phyloP scores from a whole-genome alignment of 306 rosid genomes.

The Lithocarpus polystachyus region DNA sequence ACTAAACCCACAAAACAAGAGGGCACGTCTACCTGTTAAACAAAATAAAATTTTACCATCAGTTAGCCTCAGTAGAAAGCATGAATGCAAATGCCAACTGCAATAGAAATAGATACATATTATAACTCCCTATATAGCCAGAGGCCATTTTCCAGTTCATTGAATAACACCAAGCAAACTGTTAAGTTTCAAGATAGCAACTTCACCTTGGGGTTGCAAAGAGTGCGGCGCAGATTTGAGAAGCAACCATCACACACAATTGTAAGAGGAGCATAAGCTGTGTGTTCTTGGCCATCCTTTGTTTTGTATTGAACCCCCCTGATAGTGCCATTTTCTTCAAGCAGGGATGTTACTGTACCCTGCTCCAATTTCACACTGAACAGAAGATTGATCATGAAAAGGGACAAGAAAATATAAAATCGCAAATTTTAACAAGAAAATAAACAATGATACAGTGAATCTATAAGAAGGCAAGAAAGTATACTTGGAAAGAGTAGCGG shows the following conservation, averaged over 20 bases:
- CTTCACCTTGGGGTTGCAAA: slow-evolving; percentile 56
- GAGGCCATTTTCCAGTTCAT: background rate
- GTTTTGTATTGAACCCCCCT: slow-evolving; percentile 61
- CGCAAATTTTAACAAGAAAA: background rate
- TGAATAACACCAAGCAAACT: background rate
- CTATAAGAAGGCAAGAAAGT: background rate
- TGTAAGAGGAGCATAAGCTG: slow-evolving; percentile 63
- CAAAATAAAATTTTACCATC: background rate
- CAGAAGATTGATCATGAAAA: background rate
- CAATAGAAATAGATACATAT: background rate
- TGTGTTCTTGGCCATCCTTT: slow-evolving; percentile 38
- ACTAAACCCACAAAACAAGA: slow-evolving; percentile 56
- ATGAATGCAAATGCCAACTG: background rate
- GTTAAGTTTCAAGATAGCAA: slow-evolving; percentile 4
- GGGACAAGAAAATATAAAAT: background rate
- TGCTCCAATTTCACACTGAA: slow-evolving; percentile 54
- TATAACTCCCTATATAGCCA: background rate
- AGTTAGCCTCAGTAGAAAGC: background rate
- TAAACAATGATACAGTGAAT: background rate
- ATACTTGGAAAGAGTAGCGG: slow-evolving; percentile 52
- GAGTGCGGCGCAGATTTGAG: slow-evolving; percentile 57
- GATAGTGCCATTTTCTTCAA: slow-evolving; percentile 50
- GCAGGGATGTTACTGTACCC: slow-evolving; percentile 55
- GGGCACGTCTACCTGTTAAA: slow-evolving; percentile 43
- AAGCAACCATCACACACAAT: slow-evolving; percentile 68